Base-by-base conservation (phyloP, 164 flowering plant species). In the Vitis labrusca region DNA sequence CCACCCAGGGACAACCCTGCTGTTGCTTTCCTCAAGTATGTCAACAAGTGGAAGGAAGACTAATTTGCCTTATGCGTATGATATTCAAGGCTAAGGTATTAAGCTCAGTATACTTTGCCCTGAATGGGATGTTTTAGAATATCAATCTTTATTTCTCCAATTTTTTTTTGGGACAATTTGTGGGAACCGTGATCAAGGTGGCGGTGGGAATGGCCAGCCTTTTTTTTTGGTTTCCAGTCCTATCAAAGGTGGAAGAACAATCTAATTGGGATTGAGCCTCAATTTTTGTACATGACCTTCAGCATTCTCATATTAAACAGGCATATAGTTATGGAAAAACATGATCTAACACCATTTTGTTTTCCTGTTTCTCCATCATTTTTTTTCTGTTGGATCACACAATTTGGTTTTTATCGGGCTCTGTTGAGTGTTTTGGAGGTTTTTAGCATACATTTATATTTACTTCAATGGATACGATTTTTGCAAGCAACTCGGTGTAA, bases 41-140 rank as follows among this genome's bases (percentile, higher is more conserved):
- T 76, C 19, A 95, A 95, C 85, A 89, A 87, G 78, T 93, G 91
- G 97, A 95, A 90, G 80, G 93, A 85, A 66, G 81, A 79, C 60
- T 83, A 58, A 64, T 29, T 48, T n/a, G 54, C 1, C 10, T 56
- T 44, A 8, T 12, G 27, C 27, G 54, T 50, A 15, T 59, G 56
- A 10, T 50, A 50, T 9, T 60, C 29, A 23, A 23, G 27, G 27
- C 27, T 23, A 23, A 63, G 54, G 17, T 17, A 48, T n/a, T 10
- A 44, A 57, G 15, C 12, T 67, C n/a, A 58, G 37, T 48, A 7
- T 12, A 8, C n/a, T 49, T 11, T 23, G 30, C 27, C 10, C 12
- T 27, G 3, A 12, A 59, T 3, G 44, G 44, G 16, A 13, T 53
- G 6, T 53, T 53, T 4, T 53, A 53, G 5, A 11, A 11, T 1